phyloP scores from a whole-genome alignment of 345 rosid genomes.

The Angophora floribunda region DNA sequence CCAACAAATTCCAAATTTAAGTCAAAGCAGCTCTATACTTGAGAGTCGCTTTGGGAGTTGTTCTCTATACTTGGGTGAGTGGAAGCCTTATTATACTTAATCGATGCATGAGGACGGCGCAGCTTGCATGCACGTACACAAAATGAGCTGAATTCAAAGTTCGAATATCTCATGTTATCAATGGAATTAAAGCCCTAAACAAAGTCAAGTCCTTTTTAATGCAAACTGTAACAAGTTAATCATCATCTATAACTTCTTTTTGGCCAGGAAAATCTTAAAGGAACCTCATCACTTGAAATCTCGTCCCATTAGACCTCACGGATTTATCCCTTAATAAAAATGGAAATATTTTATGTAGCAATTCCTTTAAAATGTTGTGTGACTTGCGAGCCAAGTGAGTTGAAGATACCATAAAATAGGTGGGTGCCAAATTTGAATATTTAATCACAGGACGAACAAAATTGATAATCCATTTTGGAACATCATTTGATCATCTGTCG shows the following conservation, averaged over 20 bases:
- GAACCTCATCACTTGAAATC: not conserved
- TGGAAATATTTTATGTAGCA: not conserved
- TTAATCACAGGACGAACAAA: not conserved
- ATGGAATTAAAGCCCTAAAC: not conserved
- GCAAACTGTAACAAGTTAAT: not conserved
- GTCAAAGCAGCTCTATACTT: not conserved
- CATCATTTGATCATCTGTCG: not conserved
- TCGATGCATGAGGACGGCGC: not conserved
- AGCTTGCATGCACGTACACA: not conserved
- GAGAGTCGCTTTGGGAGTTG: not conserved
- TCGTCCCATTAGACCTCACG: not conserved
- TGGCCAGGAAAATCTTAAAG: not conserved
- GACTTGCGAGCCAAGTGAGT: not conserved
- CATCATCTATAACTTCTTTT: not conserved
- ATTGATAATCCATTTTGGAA: not conserved
- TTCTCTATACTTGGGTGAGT: not conserved
- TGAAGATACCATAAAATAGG: not conserved
- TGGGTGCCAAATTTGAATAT: not conserved
- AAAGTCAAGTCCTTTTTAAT: not conserved
- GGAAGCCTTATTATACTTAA: not conserved
- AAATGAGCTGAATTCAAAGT: not conserved
- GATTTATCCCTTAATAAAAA: not conserved
- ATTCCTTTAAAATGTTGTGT: not conserved
- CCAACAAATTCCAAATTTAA: not conserved
- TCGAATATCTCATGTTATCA: not conserved